phyloP scores from a whole-genome alignment of 73 alveolate species.

The Tetrahymena thermophila region DNA sequence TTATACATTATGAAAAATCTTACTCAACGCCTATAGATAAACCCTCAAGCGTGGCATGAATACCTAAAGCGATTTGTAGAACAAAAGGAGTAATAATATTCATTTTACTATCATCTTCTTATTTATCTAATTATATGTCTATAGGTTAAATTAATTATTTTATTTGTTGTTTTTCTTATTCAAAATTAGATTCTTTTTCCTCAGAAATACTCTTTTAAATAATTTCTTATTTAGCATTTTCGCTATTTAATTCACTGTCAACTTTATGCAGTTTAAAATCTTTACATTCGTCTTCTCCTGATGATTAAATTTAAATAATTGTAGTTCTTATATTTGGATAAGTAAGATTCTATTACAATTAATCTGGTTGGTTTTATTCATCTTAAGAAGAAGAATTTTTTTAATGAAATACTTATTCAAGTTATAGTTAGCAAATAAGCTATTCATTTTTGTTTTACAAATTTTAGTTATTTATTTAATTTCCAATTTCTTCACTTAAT shows the following conservation, averaged over 20 bases:
- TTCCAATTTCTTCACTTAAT: neutral
- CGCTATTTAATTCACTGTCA: neutral
- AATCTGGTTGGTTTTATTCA: neutral
- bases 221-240: neutral
- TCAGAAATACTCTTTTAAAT: too few species aligned
- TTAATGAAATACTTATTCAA: neutral
- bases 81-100: slow-evolving; percentile 12
- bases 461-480: too few species aligned
- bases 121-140: neutral
- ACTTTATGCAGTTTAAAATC: neutral
- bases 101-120: neutral
- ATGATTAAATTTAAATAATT: too few species aligned
- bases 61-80: slow-evolving; percentile 23
- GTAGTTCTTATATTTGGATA: neutral
- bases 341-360: neutral
- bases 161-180: neutral
- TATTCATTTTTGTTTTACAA: too few species aligned
- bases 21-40: slow-evolving; percentile 29
- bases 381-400: neutral
- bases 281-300: neutral
- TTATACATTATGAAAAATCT: slow-evolving; percentile 1
- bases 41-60: slow-evolving; percentile 40
- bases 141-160: neutral
- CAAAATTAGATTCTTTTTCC: neutral
- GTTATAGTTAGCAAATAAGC: neutral